These are phyloP conservation scores for Epichloe elymi DNA, from an alignment of 2,329 filamentous ascomycete species.

Conservation along the genomic window DNA sequence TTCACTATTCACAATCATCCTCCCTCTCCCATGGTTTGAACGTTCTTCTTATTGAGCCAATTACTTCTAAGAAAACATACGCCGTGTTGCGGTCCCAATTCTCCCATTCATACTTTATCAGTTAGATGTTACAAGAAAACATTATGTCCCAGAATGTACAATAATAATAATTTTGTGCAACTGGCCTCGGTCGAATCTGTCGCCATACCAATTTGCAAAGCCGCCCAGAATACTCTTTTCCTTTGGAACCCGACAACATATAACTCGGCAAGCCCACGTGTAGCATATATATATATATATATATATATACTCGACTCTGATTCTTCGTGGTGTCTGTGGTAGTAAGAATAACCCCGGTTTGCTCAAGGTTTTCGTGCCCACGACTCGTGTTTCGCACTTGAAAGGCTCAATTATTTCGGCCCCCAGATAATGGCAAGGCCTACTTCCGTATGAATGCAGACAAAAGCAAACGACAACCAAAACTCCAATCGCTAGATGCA, in stretches of 20 bases:
- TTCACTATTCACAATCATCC: no score
- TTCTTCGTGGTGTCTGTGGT: not conserved
- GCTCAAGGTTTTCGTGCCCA: not conserved
- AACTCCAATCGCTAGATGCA: slow-evolving; percentile 28
- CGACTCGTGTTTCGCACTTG: not conserved
- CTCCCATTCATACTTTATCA: not conserved
- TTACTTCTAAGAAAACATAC: not conserved
- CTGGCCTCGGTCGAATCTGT: not conserved
- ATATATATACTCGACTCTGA: not conserved
- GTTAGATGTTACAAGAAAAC: slow-evolving; percentile 6
- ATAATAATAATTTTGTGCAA: not conserved
- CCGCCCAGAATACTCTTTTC: not conserved
- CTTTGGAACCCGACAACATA: not conserved
- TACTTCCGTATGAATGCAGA: slow-evolving; percentile 10
- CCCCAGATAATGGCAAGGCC: slow-evolving; percentile 3
- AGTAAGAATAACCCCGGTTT: not conserved
- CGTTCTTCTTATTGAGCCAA: not conserved
- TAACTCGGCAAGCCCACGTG: not conserved
- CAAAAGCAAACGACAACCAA: slow-evolving; percentile 14
- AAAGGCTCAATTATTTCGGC: not conserved
- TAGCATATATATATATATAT: not conserved
- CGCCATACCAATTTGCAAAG: not conserved
- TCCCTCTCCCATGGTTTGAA: not conserved
- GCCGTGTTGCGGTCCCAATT: not conserved
- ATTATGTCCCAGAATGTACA: slow-evolving; percentile 3